Percentiles rank a stretch among this genome's conserved stretches.
Conservation (phyloP, 176 grass and related monocot species). For the Avena insularis region DNA sequence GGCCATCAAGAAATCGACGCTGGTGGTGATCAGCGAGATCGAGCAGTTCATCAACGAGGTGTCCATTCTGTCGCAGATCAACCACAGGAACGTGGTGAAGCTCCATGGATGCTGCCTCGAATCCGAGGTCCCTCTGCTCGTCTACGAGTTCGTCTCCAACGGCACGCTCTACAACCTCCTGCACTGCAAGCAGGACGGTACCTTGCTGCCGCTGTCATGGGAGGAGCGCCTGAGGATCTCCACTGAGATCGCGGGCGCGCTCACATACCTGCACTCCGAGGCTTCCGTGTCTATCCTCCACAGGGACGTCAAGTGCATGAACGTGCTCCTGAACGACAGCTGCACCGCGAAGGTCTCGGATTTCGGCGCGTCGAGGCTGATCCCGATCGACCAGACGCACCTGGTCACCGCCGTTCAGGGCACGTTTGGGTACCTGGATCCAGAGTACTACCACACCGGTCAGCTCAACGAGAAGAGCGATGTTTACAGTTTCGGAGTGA, state of each 20-base stretch:
- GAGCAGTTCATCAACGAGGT: conserved; percentile 42
- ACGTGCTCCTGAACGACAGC: conserved; percentile 37
- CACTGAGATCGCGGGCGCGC: background rate
- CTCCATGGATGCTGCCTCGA: conserved; percentile 43
- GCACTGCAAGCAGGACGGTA: background rate
- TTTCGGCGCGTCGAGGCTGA: background rate
- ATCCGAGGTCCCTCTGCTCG: conserved; percentile 21
- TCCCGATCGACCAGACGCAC: conserved; percentile 43
- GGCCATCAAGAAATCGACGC: conserved; percentile 35
- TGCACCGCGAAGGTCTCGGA: conserved; percentile 31
- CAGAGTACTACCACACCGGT: conserved; percentile 27
- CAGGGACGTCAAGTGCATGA: conserved; percentile 41
- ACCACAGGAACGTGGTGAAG: conserved; percentile 41
- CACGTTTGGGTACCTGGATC: conserved; percentile 28
- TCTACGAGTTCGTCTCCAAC: conserved; percentile 40
- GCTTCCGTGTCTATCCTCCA: conserved; percentile 34
- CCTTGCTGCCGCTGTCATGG: background rate
- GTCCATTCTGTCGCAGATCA: conserved; percentile 32
- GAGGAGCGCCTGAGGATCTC: conserved; percentile 30
- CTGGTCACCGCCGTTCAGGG: conserved; percentile 15
- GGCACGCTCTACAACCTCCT: conserved; percentile 42
- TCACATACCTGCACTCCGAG: conserved; percentile 14
- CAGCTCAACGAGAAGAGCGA: conserved; percentile 41
- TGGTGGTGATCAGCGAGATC: background rate
- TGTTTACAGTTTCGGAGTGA: conserved; percentile 41